Base-by-base conservation (phyloP, 2,329 filamentous ascomycete genomes). In the Colletotrichum neosansevieriae region DNA sequence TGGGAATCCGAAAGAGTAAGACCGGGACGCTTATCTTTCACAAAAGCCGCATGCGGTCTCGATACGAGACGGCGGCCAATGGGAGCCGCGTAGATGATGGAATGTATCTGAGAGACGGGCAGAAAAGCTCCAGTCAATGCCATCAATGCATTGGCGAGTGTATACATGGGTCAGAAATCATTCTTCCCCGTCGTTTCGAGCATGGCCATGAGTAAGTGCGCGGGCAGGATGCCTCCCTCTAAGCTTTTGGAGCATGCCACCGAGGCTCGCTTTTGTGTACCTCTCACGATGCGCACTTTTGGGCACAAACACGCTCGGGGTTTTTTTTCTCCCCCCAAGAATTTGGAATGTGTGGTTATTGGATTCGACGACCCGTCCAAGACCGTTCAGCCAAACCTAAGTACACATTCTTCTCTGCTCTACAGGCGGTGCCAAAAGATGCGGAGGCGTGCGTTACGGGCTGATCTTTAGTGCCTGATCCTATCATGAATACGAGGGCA, bases 11-110 rank as follows among this genome's bases (percentile, higher is more conserved):
- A 24, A 24, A 24, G 4, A 24, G 24, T 4, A 24, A 24, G 24
- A 24, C 24, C 3, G 4, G 24, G 24, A 24, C 24, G 24, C 45
- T 53, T 54, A 61, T 45, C 58, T 42, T 44, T 45, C 9, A 54
- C 58, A 36, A 62, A 42, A 21, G 7, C 47, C 21, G 24, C 58
- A 60, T 50, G 58, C 36, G 47, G 47, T 17, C 49, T 32, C 47
- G 15, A 54, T 62, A 54, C 58, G 58, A 62, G 58, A 21, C n/a
- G 38, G 19, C 21, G 47, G 32, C 58, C 58, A 54, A 62, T 36
- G 10, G 58, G 42, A 47, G 17, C 13, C 47, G 32, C 58, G 58
- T 54, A 45, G 21, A 29, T 4, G n/a, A 44, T 12, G 40, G 24
- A 24, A 51, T 11, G 34, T 47, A 29, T 58, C 40, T 40, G 36